These are phyloP conservation scores for Isochrysis galbana DNA, from an alignment of 78 protist genomes.

Conservation along the genomic window DNA sequence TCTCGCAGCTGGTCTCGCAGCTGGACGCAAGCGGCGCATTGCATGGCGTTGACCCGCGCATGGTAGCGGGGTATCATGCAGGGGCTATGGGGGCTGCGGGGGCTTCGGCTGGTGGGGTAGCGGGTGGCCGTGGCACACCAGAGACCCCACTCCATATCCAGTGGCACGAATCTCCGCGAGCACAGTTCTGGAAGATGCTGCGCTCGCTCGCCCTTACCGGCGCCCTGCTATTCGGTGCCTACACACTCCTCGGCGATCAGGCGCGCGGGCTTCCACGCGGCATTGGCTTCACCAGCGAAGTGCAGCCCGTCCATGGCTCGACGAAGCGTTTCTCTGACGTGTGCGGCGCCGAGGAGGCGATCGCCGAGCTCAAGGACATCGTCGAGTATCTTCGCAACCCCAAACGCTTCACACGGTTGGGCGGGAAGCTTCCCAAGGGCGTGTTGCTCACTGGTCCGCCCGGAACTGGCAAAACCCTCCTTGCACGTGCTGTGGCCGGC, in stretches of 20 bases:
- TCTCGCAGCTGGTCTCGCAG: neutral
- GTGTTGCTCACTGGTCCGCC: constrained; percentile 88
- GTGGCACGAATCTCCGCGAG: neutral
- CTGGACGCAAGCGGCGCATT: neutral
- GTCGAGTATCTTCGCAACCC: constrained; percentile 83
- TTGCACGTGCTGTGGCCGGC: constrained; percentile 93
- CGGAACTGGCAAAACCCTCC: constrained; percentile 93
- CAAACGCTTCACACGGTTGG: constrained; percentile 67
- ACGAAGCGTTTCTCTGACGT: constrained; percentile 35
- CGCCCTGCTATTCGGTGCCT: neutral
- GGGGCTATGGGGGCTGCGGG: neutral
- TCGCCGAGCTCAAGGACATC: constrained; percentile 78
- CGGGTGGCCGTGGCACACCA: neutral
- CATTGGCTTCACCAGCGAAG: neutral
- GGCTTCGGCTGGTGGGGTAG: neutral
- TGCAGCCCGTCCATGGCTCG: neutral
- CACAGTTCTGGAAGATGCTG: neutral
- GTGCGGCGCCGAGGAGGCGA: constrained; percentile 35
- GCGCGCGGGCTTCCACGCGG: neutral
- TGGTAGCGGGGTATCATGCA: neutral
- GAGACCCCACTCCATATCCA: neutral
- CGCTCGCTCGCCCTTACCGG: neutral
- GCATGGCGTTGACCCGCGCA: neutral
- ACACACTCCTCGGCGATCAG: neutral
- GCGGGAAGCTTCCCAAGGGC: constrained; percentile 90